phyloP scores from a whole-genome alignment of 371 early-diverging fungal genomes.

The Mucor ambiguus region DNA sequence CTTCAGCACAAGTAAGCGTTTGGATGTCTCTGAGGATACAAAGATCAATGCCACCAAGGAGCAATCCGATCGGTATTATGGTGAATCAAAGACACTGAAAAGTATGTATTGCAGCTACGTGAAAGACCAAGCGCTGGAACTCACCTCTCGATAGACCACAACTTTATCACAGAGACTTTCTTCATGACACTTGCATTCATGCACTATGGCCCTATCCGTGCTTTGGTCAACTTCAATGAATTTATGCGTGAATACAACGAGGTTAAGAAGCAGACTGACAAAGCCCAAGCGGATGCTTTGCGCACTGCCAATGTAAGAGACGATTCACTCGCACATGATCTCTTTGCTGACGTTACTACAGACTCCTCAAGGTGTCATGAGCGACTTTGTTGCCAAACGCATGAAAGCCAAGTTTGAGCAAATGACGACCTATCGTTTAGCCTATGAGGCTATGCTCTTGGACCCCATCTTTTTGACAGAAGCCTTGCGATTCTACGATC shows the following conservation, averaged over 20 bases:
- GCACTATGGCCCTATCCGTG: conserved; percentile 82
- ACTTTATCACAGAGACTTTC: conserved; percentile 92
- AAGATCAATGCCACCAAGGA: conserved; percentile 80
- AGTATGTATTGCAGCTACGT: conserved; percentile 8
- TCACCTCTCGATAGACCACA: conserved; percentile 33
- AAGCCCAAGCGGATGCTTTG: conserved; percentile 53
- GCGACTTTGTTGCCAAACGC: conserved; percentile 57
- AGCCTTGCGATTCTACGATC: conserved; percentile 75
- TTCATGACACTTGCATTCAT: conserved; percentile 75
- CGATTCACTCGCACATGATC: neutral
- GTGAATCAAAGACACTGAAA: conserved; percentile 15
- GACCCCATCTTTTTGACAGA: conserved; percentile 67
- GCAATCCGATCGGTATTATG: conserved; percentile 63
- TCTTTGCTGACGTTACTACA: conserved; percentile 7
- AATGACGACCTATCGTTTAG: conserved; percentile 67
- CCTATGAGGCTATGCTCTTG: conserved; percentile 77
- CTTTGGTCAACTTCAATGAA: conserved; percentile 66
- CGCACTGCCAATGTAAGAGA: conserved; percentile 44
- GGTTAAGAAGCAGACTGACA: conserved; percentile 55
- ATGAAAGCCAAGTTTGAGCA: conserved; percentile 59
- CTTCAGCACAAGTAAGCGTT: conserved; percentile 52
- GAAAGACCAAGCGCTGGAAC: neutral
- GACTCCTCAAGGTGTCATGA: conserved; percentile 49
- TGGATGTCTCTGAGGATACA: conserved; percentile 75
- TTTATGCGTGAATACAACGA: conserved; percentile 71